phyloP scores from a whole-genome alignment of 2,329 filamentous ascomycete genomes.

The Sclerotinia borealis region DNA sequence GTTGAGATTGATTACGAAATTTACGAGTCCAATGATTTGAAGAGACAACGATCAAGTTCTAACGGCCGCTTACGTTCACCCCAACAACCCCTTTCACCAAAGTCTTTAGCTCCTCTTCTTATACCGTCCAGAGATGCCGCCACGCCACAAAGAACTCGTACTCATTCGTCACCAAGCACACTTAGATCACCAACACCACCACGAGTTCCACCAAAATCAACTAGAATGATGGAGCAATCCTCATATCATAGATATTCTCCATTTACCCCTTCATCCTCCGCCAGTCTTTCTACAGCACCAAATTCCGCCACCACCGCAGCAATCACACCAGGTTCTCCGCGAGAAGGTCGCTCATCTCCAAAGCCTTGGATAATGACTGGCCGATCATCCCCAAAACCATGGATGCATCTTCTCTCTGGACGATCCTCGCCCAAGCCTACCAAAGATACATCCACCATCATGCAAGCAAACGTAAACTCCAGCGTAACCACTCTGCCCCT shows the following conservation, averaged over 20 bases:
- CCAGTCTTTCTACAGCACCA: slow-evolving; percentile 22
- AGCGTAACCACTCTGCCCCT: neutral
- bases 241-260: slow-evolving; percentile 38
- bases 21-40: neutral
- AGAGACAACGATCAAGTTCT: neutral
- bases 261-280: slow-evolving; percentile 33
- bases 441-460: neutral
- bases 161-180: slow-evolving; percentile 32
- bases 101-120: slow-evolving; percentile 49
- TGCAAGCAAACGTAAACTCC: neutral
- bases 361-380: slow-evolving; percentile 17
- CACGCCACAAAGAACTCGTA: slow-evolving; percentile 18
- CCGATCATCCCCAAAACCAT: slow-evolving; percentile 23
- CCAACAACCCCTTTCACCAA: slow-evolving; percentile 45
- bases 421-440: slow-evolving; percentile 8
- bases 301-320: slow-evolving; percentile 22
- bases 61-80: slow-evolving; percentile 17
- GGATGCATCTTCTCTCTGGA: slow-evolving; percentile 11
- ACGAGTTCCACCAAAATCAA: slow-evolving; percentile 35
- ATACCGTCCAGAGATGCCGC: slow-evolving; percentile 39
- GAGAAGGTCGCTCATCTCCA: slow-evolving; percentile 23
- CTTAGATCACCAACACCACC: slow-evolving; percentile 42
- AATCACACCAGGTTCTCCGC: slow-evolving; percentile 10
- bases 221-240: slow-evolving; percentile 37
- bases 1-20: slow-evolving; percentile 25